Base-by-base conservation (phyloP, 129 eudicot species). In the Calendula officinalis region DNA sequence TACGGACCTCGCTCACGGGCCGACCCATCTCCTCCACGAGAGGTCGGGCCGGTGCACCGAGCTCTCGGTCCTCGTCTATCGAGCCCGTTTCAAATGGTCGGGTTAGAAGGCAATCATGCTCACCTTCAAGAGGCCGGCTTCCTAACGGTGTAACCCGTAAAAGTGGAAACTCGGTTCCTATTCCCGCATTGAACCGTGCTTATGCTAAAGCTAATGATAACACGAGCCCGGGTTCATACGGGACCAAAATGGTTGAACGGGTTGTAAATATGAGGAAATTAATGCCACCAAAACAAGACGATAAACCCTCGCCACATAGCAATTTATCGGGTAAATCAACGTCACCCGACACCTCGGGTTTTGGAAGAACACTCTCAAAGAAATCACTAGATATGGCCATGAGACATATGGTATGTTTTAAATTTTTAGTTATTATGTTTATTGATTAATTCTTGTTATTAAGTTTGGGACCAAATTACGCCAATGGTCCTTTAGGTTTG, bases 361-460 rank as follows among this genome's bases (percentile, higher is more conserved):
- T 91, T 17, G 98, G 98, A 49, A 80, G 98, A 57, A 73, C 86
- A 35, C 86, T 91, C 36, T 91, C 98, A 1, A 91, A 91, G 83
- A 91, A 91, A 69, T 91, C 98, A 5, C 38, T 91, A 45, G 98
- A 91, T 59, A 91, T 91, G 98, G 98, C 98, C 56, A 88, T 91
- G 66, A 83, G 98, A 69, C 98, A 91, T 68, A 88, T 91, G 98
- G 98, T 91, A 91, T 48, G 80, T 75, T 68, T 38, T 48, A 59
- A 34, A 11, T 10, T 9, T 54, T 40, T 14, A 0, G 2, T 13
- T 52, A 37, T 70, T 15, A 11, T 4, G 8, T 7, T 5, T 38
- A 38, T 12, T 68, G 37, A 56, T 10, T 12, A 7, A 43, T 5
- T 6, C 22, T 46, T 8, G 51, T 12, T 67, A 42, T 11, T 27